Evolutionary conservation across 495 filamentous ascomycete genomes (phyloP), one percentile per base, ranked within the genome.

Genomic region (Cercophora sp.): DNA sequence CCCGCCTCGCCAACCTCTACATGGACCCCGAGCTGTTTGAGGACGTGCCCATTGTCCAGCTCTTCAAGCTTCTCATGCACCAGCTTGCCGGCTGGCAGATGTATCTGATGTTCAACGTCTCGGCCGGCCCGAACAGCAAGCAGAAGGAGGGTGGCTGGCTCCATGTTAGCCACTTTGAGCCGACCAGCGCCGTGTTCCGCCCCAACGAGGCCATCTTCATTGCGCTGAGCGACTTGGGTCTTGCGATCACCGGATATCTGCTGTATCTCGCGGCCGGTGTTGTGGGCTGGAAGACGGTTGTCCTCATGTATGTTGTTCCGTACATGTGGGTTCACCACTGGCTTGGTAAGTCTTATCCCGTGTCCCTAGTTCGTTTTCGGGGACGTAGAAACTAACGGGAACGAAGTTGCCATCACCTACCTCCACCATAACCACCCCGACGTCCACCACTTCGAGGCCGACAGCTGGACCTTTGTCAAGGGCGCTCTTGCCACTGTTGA

Each of bases 301-400:
- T 85, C 22, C 83, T 97, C 31, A 89, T 93, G 90, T 98, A 97
- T 66, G 80, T 85, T 60, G 65, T 91, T 51, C 92, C 94, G 6
- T 98, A 96, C 70, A 75, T 96, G 51, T 96, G 92, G 92, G 93
- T 97, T 24, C 93, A 98, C 76, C 91, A 97, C 82, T 98, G 93
- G 86, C 77, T 89, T 40, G n/a, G n/a, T n/a, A n/a, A n/a, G 83
- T n/a, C n/a, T n/a, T n/a, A n/a, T n/a, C n/a, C n/a, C n/a, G n/a
- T n/a, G n/a, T n/a, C n/a, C 84, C 85, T 81, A 70, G 82, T 74
- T 36, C 16, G 44, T 20, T 32, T 25, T 18, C 35, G 11, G 13
- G 6, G 3, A 5, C 19, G 1, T 1, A 25, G 24, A 4, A 11
- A 29, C 9, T 31, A 19, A 25, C 51, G 85, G n/a, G n/a, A n/a